These are phyloP conservation scores for Pseudocercospora crystallina DNA, from an alignment of 2,329 filamentous ascomycete species.

Conservation along the genomic window DNA sequence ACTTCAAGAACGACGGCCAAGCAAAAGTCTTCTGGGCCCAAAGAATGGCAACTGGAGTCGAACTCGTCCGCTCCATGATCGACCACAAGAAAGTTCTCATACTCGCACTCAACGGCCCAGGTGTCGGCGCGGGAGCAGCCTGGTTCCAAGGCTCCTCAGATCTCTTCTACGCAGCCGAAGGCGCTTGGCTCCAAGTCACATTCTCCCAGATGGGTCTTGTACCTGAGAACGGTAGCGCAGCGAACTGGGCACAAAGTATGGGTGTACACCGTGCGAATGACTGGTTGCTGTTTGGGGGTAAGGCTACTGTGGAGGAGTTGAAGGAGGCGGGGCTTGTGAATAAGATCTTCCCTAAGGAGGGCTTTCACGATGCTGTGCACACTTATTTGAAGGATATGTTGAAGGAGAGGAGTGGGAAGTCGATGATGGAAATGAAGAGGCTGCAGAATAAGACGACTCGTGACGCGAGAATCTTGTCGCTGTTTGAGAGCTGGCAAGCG, in stretches of 20 bases:
- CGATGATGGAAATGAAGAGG: conserved; percentile 32
- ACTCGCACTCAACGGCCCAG: conserved; percentile 29
- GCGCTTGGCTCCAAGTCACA: conserved; percentile 29
- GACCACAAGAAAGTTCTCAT: conserved; percentile 32
- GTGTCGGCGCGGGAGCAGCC: conserved; percentile 29
- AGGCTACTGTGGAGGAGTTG: conserved; percentile 27
- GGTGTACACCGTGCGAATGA: conserved; percentile 30
- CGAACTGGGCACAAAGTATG: conserved; percentile 28
- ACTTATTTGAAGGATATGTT: conserved; percentile 26
- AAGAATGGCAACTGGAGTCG: conserved; percentile 24
- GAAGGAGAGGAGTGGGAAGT: conserved; percentile 26
- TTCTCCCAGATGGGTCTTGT: conserved; percentile 30
- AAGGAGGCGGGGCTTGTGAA: conserved; percentile 30
- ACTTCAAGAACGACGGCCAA: conserved; percentile 28
- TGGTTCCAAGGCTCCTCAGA: conserved; percentile 31
- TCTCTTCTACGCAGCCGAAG: conserved; percentile 30
- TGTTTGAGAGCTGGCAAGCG: conserved; percentile 27
- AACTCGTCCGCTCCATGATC: conserved; percentile 29
- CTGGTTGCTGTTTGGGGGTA: conserved; percentile 30
- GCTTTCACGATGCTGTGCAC: conserved; percentile 28
- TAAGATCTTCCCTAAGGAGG: conserved; percentile 28
- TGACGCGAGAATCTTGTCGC: conserved; percentile 25
- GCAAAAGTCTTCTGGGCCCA: conserved; percentile 29
- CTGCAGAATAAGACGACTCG: conserved; percentile 25
- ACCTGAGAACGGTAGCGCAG: conserved; percentile 27